phyloP scores from a whole-genome alignment of 805 yeast species.

The Zygoascus ofunaensis region DNA sequence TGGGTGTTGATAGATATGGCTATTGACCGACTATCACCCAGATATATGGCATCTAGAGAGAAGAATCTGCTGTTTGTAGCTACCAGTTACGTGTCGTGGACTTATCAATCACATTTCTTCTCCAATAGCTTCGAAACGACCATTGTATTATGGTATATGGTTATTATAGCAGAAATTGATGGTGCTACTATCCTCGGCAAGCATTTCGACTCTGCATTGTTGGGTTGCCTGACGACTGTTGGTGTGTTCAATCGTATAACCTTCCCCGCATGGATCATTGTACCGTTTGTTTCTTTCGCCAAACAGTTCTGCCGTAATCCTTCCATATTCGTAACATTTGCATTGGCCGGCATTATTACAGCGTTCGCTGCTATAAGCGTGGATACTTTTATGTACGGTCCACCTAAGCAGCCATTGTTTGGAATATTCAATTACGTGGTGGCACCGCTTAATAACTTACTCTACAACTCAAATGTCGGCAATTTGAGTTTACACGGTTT shows the following conservation, averaged over 20 bases:
- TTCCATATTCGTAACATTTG: conserved; percentile 26
- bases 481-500: conserved; percentile 75
- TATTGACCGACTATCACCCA: conserved; percentile 37
- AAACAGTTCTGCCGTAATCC: conserved; percentile 35
- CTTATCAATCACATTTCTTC: conserved; percentile 77
- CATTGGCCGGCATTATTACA: conserved; percentile 30
- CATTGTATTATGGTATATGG: conserved; percentile 42
- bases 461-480: conserved; percentile 50
- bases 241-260: conserved; percentile 85
- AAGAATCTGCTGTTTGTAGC: conserved; percentile 34
- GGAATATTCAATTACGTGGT: conserved; percentile 30
- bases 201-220: conserved; percentile 31
- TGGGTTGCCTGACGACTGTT: conserved; percentile 46
- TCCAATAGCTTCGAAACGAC: conserved; percentile 72
- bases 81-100: conserved; percentile 61
- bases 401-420: not conserved
- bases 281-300: conserved; percentile 48
- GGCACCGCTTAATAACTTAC: conserved; percentile 68
- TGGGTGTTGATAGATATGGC: conserved; percentile 34
- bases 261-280: conserved; percentile 60
- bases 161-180: conserved; percentile 37
- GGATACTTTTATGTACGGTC: conserved; percentile 45
- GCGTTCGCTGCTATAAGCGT: conserved; percentile 34
- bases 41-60: conserved; percentile 40
- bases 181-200: conserved; percentile 19